Base-by-base conservation (phyloP, 2,329 filamentous ascomycete genomes). In the Calonectria henricotiae region DNA sequence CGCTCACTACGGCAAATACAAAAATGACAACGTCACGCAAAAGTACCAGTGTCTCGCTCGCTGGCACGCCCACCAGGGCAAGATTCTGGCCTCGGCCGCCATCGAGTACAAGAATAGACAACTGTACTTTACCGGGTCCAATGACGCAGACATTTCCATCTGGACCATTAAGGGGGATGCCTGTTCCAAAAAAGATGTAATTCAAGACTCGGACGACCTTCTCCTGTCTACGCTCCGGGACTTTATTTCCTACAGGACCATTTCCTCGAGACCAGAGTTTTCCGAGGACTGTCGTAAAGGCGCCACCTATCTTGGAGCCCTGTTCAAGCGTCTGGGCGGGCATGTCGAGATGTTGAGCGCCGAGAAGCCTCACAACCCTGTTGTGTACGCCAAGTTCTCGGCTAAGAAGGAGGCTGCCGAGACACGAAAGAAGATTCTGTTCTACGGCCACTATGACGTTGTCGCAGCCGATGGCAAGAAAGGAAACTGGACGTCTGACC, bases 381-480 rank as follows among this genome's bases (percentile, higher is more conserved):
- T 99, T n/a, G 95, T 99, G 0, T 92, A 93, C 75, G 96, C 96
- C 46, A 93, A 92, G 70, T 99, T 99, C 80, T 89, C 90, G 51
- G 95, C 93, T 4, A 96, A 91, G 81, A 90, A 88, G 70, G 87
- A 90, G 12, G 89, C 90, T 1, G 85, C 89, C 0, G 87, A 89
- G 30, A 86, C 89, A 30, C 89, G 94, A 20, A 98, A 96, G 83
- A 95, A 94, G 35, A 94, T 98, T 9, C 85, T 99, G 0, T 99
- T 99, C 80, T 99, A 99, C 79, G 96, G 97, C 0, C 96, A 99
- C 80, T 99, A 99, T 85, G 96, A 99, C 79, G 95, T 99, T 2
- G 96, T 99, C 4, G 90, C 95, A 0, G 96, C 96, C 0, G 94
- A 98, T 74, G 91, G 92, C 43, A 93, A 93, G 72, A 91, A 92